Base-by-base conservation (phyloP, 2,329 filamentous ascomycete genomes). In the Neoarthrinium moseri region DNA sequence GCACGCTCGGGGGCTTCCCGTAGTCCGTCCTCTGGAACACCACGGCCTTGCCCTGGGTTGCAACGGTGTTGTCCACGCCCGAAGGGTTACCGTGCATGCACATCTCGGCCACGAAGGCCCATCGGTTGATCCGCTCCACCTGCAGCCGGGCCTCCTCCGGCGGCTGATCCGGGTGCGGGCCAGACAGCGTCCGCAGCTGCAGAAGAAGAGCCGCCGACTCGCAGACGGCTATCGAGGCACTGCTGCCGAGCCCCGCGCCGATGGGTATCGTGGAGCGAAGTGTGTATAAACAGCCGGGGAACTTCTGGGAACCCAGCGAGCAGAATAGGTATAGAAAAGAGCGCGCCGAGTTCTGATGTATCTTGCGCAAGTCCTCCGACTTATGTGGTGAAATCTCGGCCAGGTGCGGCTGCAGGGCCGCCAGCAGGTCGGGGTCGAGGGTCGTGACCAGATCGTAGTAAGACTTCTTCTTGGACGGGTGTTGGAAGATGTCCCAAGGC, bases 51-150 rank as follows among this genome's bases (percentile, higher is more conserved):
- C 94, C 94, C 59, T 95, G 89, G 11, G 91, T 88, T 11, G 92
- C 80, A 22, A 99, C 92, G 3, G 94, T 99, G 67, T 99, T 99
- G 69, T 99, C 94, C 34, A 99, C 89, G 0, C 94, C 94, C 0
- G 90, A 96, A 1, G 94, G 94, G 61, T 95, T 97, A 29, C 92
- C 94, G 63, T 99, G 94, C 52, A 97, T 96, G 68, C 91, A 94
- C 83, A 97, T 87, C 66, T 99, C 94, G 20, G 87, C 87, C 1
- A 99, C 94, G 66, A 96, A 97, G 0, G 94, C 91, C 94, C 95
- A 99, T 51, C 88, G 81, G 67, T 99, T 99, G 70, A 99, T 96
- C 52, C 92, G 84, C 70, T 97, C 91, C 23, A 97, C 80, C 64
- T 99, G 92, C 34, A 91, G 69, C 49, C 88, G 84, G n/a, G 89